Conservation (phyloP, 2,329 filamentous ascomycete genomes). For the Gnomoniopsis sp. region DNA sequence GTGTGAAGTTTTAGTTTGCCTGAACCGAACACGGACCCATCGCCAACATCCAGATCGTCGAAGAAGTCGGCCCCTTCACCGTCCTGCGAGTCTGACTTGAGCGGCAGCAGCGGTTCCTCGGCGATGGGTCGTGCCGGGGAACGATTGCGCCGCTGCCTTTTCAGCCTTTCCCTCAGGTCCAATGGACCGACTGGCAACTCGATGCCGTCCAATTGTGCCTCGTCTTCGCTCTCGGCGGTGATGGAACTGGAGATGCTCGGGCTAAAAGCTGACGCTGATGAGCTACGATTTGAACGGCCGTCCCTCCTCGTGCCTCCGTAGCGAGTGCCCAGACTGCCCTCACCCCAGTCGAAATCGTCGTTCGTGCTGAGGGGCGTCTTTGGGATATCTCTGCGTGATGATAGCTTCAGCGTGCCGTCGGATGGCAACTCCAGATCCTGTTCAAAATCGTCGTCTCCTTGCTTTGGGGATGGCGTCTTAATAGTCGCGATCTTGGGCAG, state of each 20-base stretch:
- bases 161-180: conserved; percentile 75
- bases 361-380: conserved; percentile 55
- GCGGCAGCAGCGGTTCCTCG: conserved; percentile 25
- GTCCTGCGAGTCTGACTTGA: conserved; percentile 26
- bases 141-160: conserved; percentile 62
- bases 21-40: conserved; percentile 76
- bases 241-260: conserved; percentile 90
- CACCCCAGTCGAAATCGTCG: conserved; percentile 90
- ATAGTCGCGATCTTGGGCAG: conserved; percentile 40
- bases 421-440: conserved; percentile 68
- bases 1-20: conserved; percentile 82
- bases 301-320: conserved; percentile 84
- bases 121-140: conserved; percentile 49
- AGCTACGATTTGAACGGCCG: conserved; percentile 76
- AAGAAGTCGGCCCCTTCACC: conserved; percentile 73
- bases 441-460: conserved; percentile 65
- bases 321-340: conserved; percentile 86
- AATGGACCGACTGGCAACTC: conserved; percentile 80
- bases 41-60: conserved; percentile 80
- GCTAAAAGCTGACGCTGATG: conserved; percentile 83
- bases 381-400: conserved; percentile 57
- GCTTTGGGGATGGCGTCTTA: conserved; percentile 2
- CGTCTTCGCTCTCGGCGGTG: conserved; percentile 88
- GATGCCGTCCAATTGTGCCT: conserved; percentile 78
- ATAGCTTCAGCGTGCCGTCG: conserved; percentile 63